These are phyloP conservation scores for Sophora flavescens DNA, from an alignment of 306 rosid species.

Conservation along the genomic window DNA sequence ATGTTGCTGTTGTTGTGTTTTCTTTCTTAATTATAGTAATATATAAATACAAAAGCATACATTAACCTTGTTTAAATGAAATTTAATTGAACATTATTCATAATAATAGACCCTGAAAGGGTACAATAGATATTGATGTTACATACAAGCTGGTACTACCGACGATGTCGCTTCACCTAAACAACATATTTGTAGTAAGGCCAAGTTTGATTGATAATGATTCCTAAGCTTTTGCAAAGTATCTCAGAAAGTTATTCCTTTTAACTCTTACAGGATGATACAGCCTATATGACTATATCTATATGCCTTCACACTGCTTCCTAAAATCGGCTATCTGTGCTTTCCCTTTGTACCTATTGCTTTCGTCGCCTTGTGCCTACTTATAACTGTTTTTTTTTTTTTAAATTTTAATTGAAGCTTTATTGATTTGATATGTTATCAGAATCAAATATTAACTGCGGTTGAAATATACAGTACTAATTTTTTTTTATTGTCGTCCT, in stretches of 20 bases:
- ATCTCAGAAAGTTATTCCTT: conserved; percentile 44
- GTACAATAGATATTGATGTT: conserved; percentile 46
- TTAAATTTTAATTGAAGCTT: conserved; percentile 8
- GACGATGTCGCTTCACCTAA: conserved; percentile 43
- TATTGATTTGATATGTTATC: neutral
- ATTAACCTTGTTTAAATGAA: conserved; percentile 38
- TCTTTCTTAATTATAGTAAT: neutral
- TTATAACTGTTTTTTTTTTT: neutral
- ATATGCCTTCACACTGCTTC: conserved; percentile 11
- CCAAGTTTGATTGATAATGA: conserved; percentile 42
- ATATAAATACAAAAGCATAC: conserved; percentile 8
- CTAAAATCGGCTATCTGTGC: conserved; percentile 23
- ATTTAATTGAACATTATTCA: conserved; percentile 16
- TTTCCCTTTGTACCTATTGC: conserved; percentile 42
- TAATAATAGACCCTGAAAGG: conserved; percentile 9
- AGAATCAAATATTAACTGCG: neutral
- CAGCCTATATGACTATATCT: neutral
- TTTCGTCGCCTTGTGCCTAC: conserved; percentile 43
- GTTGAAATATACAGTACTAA: no score
- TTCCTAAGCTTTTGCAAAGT: conserved; percentile 29
- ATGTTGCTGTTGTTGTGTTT: conserved; percentile 6
- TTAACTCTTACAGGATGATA: conserved; percentile 42
- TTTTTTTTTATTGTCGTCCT: no score
- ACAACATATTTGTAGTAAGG: neutral
- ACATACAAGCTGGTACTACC: conserved; percentile 34